Conservation (phyloP, 1,284 basidiomycete genomes). For the Afroboletus lepidellus region DNA sequence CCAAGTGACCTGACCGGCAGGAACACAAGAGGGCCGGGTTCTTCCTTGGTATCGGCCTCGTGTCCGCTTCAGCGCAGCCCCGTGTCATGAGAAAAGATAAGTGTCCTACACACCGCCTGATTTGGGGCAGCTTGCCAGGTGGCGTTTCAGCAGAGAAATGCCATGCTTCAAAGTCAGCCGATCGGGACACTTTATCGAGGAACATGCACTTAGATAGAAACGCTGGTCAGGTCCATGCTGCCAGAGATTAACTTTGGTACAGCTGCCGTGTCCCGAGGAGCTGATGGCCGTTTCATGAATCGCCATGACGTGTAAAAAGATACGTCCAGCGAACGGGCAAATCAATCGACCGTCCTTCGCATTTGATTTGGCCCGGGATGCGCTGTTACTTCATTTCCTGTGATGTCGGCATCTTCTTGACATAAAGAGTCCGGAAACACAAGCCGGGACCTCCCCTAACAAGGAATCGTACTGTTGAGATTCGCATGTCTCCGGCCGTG, state of each 20-base stretch:
- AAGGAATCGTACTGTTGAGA: too few species aligned
- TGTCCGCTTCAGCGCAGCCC: background rate
- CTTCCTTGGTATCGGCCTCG: constrained; percentile 7
- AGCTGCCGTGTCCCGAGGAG: constrained; percentile 27
- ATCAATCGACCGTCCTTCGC: constrained; percentile 24
- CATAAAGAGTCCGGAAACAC: constrained; percentile 15
- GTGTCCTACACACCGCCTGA: background rate
- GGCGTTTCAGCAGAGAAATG: constrained; percentile 21
- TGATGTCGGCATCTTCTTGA: constrained; percentile 4
- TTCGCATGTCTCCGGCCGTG: too few species aligned
- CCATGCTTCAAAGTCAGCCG: background rate
- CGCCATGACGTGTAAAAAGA: constrained; percentile 41
- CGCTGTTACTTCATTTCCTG: constrained; percentile 21
- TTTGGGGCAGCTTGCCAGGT: constrained; percentile 6
- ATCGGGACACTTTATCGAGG: constrained; percentile 18
- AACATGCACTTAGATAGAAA: constrained; percentile 12
- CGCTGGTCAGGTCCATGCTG: constrained; percentile 15
- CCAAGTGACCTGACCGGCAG: background rate
- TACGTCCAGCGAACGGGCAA: constrained; percentile 28
- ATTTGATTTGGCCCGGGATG: constrained; percentile 11
- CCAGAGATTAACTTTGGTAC: constrained; percentile 34
- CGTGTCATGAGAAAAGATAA: constrained; percentile 8
- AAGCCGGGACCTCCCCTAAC: background rate
- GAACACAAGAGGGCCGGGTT: background rate
- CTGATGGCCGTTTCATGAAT: constrained; percentile 33